Evolutionary conservation across 306 rosid genomes (phyloP).

Genomic region (Luffa acutangula): DNA sequence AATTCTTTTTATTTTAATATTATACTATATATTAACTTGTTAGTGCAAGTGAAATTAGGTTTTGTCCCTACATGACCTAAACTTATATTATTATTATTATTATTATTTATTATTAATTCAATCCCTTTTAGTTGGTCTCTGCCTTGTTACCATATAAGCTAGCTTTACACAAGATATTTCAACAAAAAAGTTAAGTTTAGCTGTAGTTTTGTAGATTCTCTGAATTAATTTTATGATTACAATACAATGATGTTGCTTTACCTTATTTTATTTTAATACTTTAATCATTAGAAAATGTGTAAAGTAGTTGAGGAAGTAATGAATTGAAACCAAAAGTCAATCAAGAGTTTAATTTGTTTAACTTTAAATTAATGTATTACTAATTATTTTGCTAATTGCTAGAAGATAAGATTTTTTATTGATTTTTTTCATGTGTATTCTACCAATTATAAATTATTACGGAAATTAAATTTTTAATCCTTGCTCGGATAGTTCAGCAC

Average conservation of each 20-base stretch:
- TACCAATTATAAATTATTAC: background rate
- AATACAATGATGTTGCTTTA: background rate
- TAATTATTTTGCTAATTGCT: background rate
- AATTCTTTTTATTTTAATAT: background rate
- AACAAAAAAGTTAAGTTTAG: background rate
- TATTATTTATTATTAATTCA: background rate
- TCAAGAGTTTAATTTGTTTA: background rate
- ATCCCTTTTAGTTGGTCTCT: background rate
- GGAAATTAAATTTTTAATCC: too few relatives aligned
- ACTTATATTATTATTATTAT: background rate
- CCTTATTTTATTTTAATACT: background rate
- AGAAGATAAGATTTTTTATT: background rate
- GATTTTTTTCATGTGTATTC: background rate
- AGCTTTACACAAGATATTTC: background rate
- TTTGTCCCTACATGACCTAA: background rate
- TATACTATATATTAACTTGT: background rate
- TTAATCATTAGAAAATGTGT: background rate
- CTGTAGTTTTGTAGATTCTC: background rate
- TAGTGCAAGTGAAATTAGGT: background rate
- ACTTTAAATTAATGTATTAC: background rate
- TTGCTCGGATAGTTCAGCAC: too few relatives aligned
- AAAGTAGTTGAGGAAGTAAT: background rate
- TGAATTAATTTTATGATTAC: background rate
- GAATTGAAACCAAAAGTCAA: background rate
- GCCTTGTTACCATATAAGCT: background rate